These are phyloP conservation scores for Trichophyton benhamiae DNA, from an alignment of 2,329 filamentous ascomycete species.

Conservation along the genomic window DNA sequence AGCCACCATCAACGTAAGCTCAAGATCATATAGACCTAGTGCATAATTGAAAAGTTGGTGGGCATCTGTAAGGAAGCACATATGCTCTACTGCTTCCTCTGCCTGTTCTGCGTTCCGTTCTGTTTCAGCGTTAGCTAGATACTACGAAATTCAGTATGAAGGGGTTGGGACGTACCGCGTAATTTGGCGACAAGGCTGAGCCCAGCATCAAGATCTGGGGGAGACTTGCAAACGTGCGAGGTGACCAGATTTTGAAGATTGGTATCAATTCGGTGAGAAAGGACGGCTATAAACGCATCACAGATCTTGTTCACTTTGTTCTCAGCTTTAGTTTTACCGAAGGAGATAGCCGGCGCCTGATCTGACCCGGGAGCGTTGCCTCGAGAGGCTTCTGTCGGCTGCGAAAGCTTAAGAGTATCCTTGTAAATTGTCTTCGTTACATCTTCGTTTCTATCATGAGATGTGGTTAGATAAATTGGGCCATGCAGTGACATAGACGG, in stretches of 20 bases:
- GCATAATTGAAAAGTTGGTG: constrained; percentile 85
- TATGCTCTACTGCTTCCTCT: constrained; percentile 86
- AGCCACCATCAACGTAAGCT: constrained; percentile 77
- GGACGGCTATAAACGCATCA: constrained; percentile 61
- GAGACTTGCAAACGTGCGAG: constrained; percentile 83
- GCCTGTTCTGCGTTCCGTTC: constrained; percentile 57
- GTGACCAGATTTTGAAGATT: constrained; percentile 87
- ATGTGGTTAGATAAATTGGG: constrained; percentile 10
- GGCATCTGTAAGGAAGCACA: constrained; percentile 91
- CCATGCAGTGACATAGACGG: background rate
- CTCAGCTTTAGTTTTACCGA: constrained; percentile 16
- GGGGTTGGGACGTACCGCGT: constrained; percentile 28
- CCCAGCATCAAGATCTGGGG: constrained; percentile 79
- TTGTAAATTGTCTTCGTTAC: constrained; percentile 89
- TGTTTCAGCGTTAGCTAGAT: constrained; percentile 10
- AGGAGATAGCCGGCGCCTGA: constrained; percentile 2
- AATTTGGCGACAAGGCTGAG: constrained; percentile 66
- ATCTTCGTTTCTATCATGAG: constrained; percentile 56
- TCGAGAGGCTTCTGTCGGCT: constrained; percentile 20
- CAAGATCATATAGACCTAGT: constrained; percentile 80
- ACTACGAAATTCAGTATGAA: background rate
- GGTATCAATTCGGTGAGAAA: constrained; percentile 50
- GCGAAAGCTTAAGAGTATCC: constrained; percentile 54
- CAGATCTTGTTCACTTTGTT: constrained; percentile 79
- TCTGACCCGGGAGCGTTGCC: constrained; percentile 15